These are phyloP conservation scores for Babesia gibsoni DNA, from an alignment of 169 alveolate species.

Conservation along the genomic window DNA sequence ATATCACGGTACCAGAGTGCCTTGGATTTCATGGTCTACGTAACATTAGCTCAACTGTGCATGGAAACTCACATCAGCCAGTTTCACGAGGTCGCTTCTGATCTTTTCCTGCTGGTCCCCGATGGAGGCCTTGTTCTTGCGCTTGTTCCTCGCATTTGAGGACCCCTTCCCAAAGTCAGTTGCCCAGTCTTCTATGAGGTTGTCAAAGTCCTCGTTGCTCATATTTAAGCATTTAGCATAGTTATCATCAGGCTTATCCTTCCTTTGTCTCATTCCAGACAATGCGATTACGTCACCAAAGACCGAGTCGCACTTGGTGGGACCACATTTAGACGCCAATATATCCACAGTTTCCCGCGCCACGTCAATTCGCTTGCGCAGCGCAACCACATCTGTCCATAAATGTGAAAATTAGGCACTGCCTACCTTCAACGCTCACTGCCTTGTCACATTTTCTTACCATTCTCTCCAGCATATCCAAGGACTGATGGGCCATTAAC, in stretches of 20 bases:
- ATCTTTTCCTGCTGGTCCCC: slow-evolving; percentile 49
- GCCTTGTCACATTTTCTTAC: slow-evolving; percentile 30
- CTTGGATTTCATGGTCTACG: slow-evolving; percentile 61
- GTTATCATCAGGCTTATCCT: neutral
- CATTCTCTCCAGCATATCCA: slow-evolving; percentile 51
- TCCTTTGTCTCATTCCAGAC: neutral
- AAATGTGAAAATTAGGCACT: neutral
- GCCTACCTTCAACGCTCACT: slow-evolving; percentile 39
- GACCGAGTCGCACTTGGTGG: neutral
- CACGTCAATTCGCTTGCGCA: slow-evolving; percentile 31
- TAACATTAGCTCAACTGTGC: neutral
- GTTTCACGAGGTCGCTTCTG: slow-evolving; percentile 55
- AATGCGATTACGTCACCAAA: slow-evolving; percentile 29
- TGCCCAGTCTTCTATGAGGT: slow-evolving; percentile 62
- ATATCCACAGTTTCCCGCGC: slow-evolving; percentile 60
- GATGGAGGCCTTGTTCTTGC: neutral
- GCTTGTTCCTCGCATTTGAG: neutral
- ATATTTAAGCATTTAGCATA: slow-evolving; percentile 34
- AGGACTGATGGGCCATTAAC: slow-evolving; percentile 5
- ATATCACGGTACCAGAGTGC: slow-evolving; percentile 61
- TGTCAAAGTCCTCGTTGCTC: slow-evolving; percentile 59
- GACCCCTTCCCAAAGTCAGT: slow-evolving; percentile 37
- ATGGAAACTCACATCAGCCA: slow-evolving; percentile 46
- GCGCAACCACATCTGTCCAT: slow-evolving; percentile 1
- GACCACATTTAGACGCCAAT: neutral